Evolutionary conservation across 2,329 filamentous ascomycete genomes (phyloP).

Genomic region (Sodiomyces alkalinus): DNA sequence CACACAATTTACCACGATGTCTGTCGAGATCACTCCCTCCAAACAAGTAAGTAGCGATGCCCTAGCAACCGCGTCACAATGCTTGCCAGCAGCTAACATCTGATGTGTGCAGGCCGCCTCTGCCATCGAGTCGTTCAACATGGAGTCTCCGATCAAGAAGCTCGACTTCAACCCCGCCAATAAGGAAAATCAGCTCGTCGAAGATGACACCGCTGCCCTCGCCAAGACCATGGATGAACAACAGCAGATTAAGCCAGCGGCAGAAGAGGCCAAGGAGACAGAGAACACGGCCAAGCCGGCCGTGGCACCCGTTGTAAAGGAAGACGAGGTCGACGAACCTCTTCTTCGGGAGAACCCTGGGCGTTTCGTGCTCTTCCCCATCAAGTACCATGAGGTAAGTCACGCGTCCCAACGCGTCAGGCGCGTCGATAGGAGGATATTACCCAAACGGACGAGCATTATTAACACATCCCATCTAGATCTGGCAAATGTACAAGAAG

Average conservation of each 20-base stretch:
- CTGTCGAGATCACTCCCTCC: conserved; percentile 51
- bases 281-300: conserved; percentile 22
- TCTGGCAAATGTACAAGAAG: conserved; percentile 99
- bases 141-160: conserved; percentile 89
- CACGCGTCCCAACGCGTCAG: conserved; percentile 52
- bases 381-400: conserved; percentile 97
- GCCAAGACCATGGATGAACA: conserved; percentile 38
- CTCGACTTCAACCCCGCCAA: conserved; percentile 57
- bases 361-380: conserved; percentile 94
- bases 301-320: conserved; percentile 39
- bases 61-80: no score
- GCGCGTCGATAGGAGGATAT: no score
- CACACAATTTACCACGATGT: conserved; percentile 40
- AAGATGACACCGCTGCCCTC: conserved; percentile 33
- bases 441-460: no score
- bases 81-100: conserved; percentile 22
- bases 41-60: conserved; percentile 27
- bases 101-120: conserved; percentile 53
- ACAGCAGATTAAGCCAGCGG: conserved; percentile 43
- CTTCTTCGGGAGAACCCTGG: conserved; percentile 90
- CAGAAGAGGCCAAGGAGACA: conserved; percentile 30
- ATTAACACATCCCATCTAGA: conserved; percentile 35
- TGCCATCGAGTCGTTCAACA: conserved; percentile 76
- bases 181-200: conserved; percentile 63
- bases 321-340: conserved; percentile 70